Evolutionary conservation across 306 rosid species (phyloP).

Genomic region (Medicago ruthenica): DNA sequence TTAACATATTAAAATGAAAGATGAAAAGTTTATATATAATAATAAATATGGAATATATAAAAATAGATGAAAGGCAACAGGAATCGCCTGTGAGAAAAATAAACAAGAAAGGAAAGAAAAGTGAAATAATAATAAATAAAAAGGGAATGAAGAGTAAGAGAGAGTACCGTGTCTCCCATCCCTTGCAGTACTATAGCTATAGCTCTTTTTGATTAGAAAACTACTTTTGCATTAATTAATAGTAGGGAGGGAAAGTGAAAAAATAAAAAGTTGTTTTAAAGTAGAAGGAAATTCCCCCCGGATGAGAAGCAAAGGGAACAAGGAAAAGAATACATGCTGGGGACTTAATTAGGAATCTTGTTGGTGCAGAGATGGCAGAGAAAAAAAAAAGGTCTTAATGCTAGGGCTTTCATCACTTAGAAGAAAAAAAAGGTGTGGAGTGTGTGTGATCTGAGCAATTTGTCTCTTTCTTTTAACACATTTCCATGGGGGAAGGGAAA

Average conservation of each 20-base stretch:
- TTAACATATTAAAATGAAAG: background rate
- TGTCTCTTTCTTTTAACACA: constrained; percentile 53
- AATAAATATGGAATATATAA: constrained; percentile 17
- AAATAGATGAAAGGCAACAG: constrained; percentile 61
- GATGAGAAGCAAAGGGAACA: constrained; percentile 76
- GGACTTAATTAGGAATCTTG: constrained; percentile 81
- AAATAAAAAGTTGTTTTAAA: constrained; percentile 41
- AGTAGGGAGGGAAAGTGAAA: constrained; percentile 19
- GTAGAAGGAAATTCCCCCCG: constrained; percentile 59
- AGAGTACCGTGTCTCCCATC: constrained; percentile 56
- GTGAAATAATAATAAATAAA: constrained; percentile 59
- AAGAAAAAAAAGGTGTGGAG: background rate
- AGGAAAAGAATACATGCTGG: constrained; percentile 72
- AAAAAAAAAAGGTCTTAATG: constrained; percentile 54
- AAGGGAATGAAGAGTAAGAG: constrained; percentile 27
- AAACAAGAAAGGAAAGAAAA: constrained; percentile 65
- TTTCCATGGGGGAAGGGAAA: constrained; percentile 30
- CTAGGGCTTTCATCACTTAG: constrained; percentile 47
- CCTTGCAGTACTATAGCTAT: constrained; percentile 46
- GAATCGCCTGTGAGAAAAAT: constrained; percentile 76
- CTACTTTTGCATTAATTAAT: constrained; percentile 65
- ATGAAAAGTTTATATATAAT: background rate
- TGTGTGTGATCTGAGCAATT: constrained; percentile 50
- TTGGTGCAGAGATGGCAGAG: constrained; percentile 70
- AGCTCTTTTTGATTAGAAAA: constrained; percentile 29